Percentiles rank a stretch among this genome's conserved stretches.
Conservation (phyloP, 2,329 filamentous ascomycete species). For the Colletotrichum spaethianum region DNA sequence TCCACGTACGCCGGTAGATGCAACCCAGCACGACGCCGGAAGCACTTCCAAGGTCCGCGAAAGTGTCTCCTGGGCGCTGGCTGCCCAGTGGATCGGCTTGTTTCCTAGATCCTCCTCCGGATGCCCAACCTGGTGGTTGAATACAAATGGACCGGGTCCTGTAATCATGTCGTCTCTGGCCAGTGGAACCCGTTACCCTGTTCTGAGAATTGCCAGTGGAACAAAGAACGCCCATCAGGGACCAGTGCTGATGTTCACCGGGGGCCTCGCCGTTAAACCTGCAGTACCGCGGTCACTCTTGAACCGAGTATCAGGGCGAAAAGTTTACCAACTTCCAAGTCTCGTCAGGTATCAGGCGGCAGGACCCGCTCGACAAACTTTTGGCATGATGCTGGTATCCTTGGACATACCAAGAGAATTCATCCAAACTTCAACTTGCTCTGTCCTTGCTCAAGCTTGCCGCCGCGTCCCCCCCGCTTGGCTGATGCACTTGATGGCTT, state of each 20-base stretch:
- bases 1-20: conserved; percentile 15
- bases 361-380: conserved; percentile 38
- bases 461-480: conserved; percentile 53
- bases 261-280: conserved; percentile 1
- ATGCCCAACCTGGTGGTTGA: conserved; percentile 3
- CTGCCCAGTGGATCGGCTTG: not conserved
- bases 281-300: conserved; percentile 26
- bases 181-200: not conserved
- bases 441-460: conserved; percentile 69
- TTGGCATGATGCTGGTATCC: conserved; percentile 10
- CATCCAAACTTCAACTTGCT: conserved; percentile 73
- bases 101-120: not conserved
- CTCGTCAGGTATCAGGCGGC: conserved; percentile 31
- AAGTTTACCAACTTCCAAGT: conserved; percentile 17
- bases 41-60: not conserved
- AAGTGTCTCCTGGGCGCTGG: not conserved
- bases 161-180: not conserved
- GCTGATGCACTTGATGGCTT: conserved; percentile 54
- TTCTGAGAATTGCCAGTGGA: not conserved
- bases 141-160: not conserved
- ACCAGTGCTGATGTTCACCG: conserved; percentile 3
- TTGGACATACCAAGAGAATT: conserved; percentile 43
- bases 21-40: conserved; percentile 14
- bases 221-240: not conserved
- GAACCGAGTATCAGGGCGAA: conserved; percentile 18